phyloP scores from a whole-genome alignment of 2,329 filamentous ascomycete species.

The Sporothrix pallida region DNA sequence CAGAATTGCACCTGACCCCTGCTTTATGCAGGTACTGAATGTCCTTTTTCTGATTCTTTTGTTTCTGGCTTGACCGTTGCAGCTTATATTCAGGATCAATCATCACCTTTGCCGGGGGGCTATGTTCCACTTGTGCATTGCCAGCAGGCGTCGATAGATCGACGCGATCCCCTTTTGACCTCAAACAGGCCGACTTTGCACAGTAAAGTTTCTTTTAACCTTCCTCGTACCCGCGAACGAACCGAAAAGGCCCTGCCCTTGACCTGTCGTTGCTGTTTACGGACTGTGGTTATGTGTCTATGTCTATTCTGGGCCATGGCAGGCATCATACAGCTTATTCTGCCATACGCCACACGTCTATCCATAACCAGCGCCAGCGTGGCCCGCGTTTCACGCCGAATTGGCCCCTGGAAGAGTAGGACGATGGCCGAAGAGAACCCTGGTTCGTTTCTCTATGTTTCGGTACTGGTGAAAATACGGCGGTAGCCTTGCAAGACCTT shows the following conservation, averaged over 20 bases:
- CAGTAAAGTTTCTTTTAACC: no score
- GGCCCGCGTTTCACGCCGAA: conserved; percentile 14
- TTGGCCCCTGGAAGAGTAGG: not conserved
- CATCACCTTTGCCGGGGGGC: not conserved
- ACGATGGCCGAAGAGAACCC: conserved; percentile 3
- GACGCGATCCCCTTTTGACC: not conserved
- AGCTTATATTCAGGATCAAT: conserved; percentile 1
- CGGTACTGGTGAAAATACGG: not conserved
- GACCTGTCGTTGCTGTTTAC: not conserved
- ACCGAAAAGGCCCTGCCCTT: not conserved
- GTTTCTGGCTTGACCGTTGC: conserved; percentile 7
- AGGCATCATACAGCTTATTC: not conserved
- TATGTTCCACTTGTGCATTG: conserved; percentile 17
- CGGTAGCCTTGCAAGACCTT: not conserved
- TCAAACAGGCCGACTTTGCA: not conserved
- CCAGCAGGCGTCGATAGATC: conserved; percentile 5
- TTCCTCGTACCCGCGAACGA: not conserved
- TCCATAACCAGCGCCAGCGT: not conserved
- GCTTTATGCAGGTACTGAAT: conserved; percentile 32
- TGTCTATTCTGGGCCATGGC: not conserved
- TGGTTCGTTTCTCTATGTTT: conserved; percentile 8
- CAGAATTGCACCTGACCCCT: conserved; percentile 8
- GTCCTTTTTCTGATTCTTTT: not conserved
- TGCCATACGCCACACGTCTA: not conserved
- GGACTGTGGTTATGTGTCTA: not conserved